phyloP scores from a whole-genome alignment of 305 asterid genomes.

The Solanum hybrid region DNA sequence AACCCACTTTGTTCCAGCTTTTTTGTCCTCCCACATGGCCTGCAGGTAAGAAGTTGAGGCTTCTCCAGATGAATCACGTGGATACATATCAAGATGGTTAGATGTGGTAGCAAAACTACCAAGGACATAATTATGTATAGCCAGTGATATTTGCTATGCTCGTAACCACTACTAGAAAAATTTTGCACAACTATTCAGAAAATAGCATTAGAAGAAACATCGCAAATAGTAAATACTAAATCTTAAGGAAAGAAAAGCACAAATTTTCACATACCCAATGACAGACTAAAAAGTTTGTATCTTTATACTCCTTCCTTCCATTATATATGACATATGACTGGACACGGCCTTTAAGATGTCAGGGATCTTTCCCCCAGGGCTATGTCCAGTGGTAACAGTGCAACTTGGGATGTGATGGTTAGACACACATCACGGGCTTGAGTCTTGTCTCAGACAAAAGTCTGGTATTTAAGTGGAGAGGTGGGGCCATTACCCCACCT shows the following conservation, averaged over 20 bases:
- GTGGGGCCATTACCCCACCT: background rate
- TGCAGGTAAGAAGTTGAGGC: conserved; percentile 22
- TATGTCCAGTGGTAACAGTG: background rate
- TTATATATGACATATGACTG: background rate
- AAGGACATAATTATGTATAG: background rate
- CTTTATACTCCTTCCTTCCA: background rate
- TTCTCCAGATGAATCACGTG: background rate
- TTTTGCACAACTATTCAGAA: background rate
- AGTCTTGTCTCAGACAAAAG: background rate
- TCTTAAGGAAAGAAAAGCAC: background rate
- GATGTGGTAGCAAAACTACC: background rate
- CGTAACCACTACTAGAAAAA: background rate
- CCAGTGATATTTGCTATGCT: background rate
- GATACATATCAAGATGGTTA: background rate
- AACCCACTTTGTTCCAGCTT: conserved; percentile 53
- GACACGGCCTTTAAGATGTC: background rate
- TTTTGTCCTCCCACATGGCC: conserved; percentile 94
- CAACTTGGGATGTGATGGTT: background rate
- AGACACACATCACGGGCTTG: background rate
- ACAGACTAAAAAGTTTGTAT: background rate
- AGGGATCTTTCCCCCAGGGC: background rate
- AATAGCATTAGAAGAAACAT: background rate
- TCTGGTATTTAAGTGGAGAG: background rate
- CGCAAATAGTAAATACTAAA: background rate
- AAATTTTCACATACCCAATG: background rate